Percentiles rank a stretch among this genome's conserved stretches.
These are phyloP conservation scores for Odontarrhena argentea DNA, from an alignment of 345 rosid genomes.

Conservation along the genomic window DNA sequence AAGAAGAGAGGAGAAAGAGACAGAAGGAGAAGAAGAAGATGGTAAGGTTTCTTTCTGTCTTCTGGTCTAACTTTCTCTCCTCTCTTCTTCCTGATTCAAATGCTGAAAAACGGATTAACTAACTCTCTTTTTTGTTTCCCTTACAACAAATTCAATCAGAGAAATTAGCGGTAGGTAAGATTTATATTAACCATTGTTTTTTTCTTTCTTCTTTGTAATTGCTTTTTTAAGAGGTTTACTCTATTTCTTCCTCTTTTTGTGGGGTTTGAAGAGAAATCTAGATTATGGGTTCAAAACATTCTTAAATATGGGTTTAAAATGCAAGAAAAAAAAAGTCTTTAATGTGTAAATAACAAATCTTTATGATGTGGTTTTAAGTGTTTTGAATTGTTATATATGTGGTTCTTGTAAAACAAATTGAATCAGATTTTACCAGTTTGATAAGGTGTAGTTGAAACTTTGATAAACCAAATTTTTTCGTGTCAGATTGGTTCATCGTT, in stretches of 20 bases:
- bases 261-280: not conserved
- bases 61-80: constrained; percentile 24
- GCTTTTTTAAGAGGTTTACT: constrained; percentile 18
- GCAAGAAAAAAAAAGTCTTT: too few relatives aligned
- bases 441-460: too few relatives aligned
- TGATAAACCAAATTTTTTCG: too few relatives aligned
- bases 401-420: too few relatives aligned
- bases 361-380: too few relatives aligned
- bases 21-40: constrained; percentile 2
- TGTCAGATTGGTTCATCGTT: too few relatives aligned
- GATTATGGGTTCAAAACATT: too few relatives aligned
- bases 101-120: constrained; percentile 8
- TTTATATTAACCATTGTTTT: constrained; percentile 33
- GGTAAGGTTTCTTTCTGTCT: constrained; percentile 10
- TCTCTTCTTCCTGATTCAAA: constrained; percentile 37
- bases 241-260: constrained; percentile 11
- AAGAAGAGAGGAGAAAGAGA: constrained; percentile 33
- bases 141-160: constrained; percentile 20
- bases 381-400: too few relatives aligned
- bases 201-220: not conserved
- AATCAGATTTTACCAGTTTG: too few relatives aligned
- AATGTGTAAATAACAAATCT: too few relatives aligned
- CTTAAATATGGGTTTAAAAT: not conserved
- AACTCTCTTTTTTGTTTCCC: not conserved
- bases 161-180: constrained; percentile 26